These are phyloP conservation scores for Gamarada debralockiae DNA, from an alignment of 495 filamentous ascomycete genomes.

Conservation along the genomic window DNA sequence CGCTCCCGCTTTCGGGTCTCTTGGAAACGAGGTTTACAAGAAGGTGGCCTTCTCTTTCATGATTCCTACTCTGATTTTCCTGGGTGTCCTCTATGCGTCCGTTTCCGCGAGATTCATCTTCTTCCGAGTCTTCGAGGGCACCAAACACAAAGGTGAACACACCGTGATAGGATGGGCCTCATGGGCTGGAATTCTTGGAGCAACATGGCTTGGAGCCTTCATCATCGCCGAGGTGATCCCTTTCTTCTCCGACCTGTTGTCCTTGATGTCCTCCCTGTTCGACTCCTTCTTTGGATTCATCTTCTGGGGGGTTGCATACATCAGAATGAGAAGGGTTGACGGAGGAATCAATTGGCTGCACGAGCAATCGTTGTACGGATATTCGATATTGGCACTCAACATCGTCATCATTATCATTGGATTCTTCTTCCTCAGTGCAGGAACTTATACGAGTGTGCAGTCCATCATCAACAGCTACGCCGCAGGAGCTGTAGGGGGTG, in stretches of 20 bases:
- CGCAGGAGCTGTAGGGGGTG: constrained; percentile 46
- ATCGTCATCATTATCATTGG: constrained; percentile 66
- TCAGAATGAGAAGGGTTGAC: constrained; percentile 73
- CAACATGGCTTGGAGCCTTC: constrained; percentile 73
- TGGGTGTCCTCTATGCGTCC: constrained; percentile 83
- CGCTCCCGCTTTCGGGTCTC: constrained; percentile 75
- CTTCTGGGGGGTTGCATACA: constrained; percentile 87
- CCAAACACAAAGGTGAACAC: constrained; percentile 70
- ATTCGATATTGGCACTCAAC: constrained; percentile 60
- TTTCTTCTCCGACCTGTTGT: constrained; percentile 81
- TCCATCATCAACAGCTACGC: constrained; percentile 60
- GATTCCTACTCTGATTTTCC: constrained; percentile 87
- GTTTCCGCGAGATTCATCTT: constrained; percentile 85
- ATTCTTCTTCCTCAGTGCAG: constrained; percentile 68
- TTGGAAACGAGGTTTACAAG: constrained; percentile 66
- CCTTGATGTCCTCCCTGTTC: constrained; percentile 85
- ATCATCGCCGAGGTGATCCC: constrained; percentile 73
- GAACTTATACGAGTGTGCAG: constrained; percentile 76
- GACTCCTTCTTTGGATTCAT: constrained; percentile 94
- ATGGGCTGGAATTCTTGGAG: constrained; percentile 71
- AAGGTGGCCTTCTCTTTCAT: constrained; percentile 88
- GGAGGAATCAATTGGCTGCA: constrained; percentile 57
- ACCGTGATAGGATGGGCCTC: constrained; percentile 76
- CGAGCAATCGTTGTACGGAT: constrained; percentile 56
- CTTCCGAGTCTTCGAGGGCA: constrained; percentile 76